Evolutionary conservation across 2,329 filamentous ascomycete species (phyloP).

Genomic region (Exophiala aquamarina): DNA sequence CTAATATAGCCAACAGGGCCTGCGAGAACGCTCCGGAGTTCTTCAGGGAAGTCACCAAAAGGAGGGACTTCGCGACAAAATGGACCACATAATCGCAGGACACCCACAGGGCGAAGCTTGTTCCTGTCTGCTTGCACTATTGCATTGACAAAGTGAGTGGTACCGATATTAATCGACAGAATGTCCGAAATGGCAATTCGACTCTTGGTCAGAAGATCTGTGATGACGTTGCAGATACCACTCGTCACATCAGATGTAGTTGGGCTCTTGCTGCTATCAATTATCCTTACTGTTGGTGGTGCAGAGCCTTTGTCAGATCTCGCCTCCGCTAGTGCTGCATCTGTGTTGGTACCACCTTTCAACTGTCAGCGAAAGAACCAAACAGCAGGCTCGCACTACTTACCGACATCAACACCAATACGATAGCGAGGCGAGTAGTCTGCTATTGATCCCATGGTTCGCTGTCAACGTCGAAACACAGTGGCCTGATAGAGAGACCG

Average conservation of each 20-base stretch:
- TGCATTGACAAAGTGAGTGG: constrained; percentile 52
- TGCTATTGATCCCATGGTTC: not conserved
- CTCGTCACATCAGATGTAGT: constrained; percentile 41
- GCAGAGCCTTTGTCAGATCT: not conserved
- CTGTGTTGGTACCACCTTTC: constrained; percentile 4
- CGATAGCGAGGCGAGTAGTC: not conserved
- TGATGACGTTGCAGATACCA: constrained; percentile 40
- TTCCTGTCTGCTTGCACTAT: constrained; percentile 50
- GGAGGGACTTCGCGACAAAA: constrained; percentile 35
- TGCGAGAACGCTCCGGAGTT: constrained; percentile 45
- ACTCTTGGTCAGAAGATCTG: constrained; percentile 35
- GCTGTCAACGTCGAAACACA: no score
- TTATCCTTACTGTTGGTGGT: not conserved
- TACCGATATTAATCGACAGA: constrained; percentile 50
- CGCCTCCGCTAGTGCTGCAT: not conserved
- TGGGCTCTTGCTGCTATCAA: constrained; percentile 35
- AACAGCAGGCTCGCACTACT: not conserved
- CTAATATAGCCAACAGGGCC: constrained; percentile 50
- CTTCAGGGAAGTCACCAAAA: constrained; percentile 49
- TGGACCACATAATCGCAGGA: constrained; percentile 44
- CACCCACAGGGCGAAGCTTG: constrained; percentile 52
- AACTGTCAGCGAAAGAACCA: not conserved
- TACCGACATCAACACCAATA: constrained; percentile 8
- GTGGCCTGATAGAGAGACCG: no score
- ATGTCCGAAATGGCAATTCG: constrained; percentile 33